Base-by-base conservation (phyloP, 805 yeast genomes). In the Pachysolen tannophilus region DNA sequence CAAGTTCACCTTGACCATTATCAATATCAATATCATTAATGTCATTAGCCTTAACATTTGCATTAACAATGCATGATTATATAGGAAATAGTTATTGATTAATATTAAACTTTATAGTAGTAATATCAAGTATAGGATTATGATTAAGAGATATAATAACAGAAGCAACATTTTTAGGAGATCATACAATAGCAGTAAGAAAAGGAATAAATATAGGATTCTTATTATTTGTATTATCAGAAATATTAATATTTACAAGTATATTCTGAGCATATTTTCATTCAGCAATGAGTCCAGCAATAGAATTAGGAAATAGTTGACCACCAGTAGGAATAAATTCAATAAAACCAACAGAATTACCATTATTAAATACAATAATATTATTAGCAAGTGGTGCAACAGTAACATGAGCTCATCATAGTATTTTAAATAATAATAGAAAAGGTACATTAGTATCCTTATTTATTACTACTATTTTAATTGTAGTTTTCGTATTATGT, bases 351-450 rank as follows among this genome's bases (percentile, higher is more conserved):
- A 42, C 47, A 28, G 53, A 49, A 31, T 46, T 49, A 46, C 54
- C 53, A 30, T 47, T 49, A 46, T 43, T 49, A 41, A 49, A 49
- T 47, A 49, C 54, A 14, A 39, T 49, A 30, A 44, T 49, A 14
- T 47, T 49, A 45, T 47, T 49, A 44, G 45, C 54, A 17, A 42
- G 48, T 41, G 54, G 54, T 21, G 51, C 49, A 2, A 44, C 48
- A 20, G 40, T 47, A n/a, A 44, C 50, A 15, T 48, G 39, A 26
- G 33, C 46, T 38, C 54, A 49, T 40, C 54, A 49, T 48, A 44
- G 43, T 21, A 37, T 46, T 36, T 35, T 49, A 37, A 35, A 41
- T 29, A 42, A 42, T 28, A 39, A 40, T 37, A 31, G 44, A 32
- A 42, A 35, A 17, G 39, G 38, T 23, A 33, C 52, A 26, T 31